Base-by-base conservation (phyloP, 2,329 filamentous ascomycete genomes). In the Trematosphaeria pertusa region DNA sequence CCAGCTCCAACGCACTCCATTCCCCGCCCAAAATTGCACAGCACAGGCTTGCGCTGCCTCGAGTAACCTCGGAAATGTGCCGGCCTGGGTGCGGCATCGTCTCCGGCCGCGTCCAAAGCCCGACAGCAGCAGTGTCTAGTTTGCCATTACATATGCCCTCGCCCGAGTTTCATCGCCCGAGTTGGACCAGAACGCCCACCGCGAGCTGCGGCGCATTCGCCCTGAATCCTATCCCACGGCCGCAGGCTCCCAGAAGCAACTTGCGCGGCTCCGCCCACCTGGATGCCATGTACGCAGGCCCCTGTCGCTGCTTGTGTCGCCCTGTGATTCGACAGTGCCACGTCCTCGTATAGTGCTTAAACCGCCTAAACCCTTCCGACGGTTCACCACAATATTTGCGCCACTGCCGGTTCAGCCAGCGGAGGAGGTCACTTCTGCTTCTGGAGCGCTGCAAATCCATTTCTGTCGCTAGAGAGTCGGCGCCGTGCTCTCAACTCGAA, bases 221-320 rank as follows among this genome's bases (percentile, higher is more conserved):
- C 37, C 37, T 46, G 12, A 41, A 35, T 48, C 48, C 54, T 44
- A 46, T 36, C 37, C 40, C 48, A 52, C 46, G 44, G 52, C 39
- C 12, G 34, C 43, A 37, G 39, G 33, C 46, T 28, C 34, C 44
- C 52, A 54, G 24, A 33, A 8, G 33, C 45, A 36, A 37, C 34
- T 12, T 32, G 35, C 28, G 34, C 39, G 44, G 45, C 52, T 56
- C 56, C 59, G 50, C 51, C 52, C 48, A 59, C 56, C 52, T 61
- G 60, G 59, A 42, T 43, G 34, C 34, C 46, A 36, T 55, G 50
- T 48, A 46, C 41, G 50, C 49, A 31, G 35, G 40, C 47, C 54
- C 56, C 47, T 52, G 43, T 49, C 50, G 24, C 49, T 45, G 49
- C 56, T 54, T 59, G 39, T 52, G 44, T 49, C 47, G 42, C 49